Evolutionary conservation across 148 eudicot genomes (phyloP), one percentile per base, ranked within the genome.

Genomic region (Agrostemma githago): DNA sequence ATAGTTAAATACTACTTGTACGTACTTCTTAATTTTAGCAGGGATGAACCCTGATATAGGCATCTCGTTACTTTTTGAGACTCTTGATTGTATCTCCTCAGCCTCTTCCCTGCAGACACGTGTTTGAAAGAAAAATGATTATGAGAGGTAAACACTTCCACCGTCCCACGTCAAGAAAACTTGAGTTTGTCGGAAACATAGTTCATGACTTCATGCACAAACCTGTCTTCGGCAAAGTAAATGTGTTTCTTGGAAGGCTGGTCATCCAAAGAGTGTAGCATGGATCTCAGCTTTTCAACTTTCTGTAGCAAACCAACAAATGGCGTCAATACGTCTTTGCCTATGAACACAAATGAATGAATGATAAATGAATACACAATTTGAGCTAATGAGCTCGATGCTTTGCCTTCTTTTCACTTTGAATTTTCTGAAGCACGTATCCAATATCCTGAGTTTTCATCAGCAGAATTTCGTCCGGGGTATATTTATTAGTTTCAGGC

Each of bases 151-250:
- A 11, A 66, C 78, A 39, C 12, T 46, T 26, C 34, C 61, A 48
- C 60, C 57, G 1, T 39, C 53, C 38, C 12, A 68, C 44, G 21
- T 37, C 21, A 14, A 68, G 21, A 57, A 67, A 68, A 19, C 12
- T 11, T 4, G 39, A 69, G 14, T 59, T 59, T 53, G 59, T 44
- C 16, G 60, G n/a, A 11, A 26, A 38, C 9, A 43, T 72, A 17
- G 34, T 26, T 26, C 16, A 70, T 74, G 44, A 26, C 34, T 37
- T 61, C n/a, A 72, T 73, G 42, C 61, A 77, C 81, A 74, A 57
- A 93, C 98, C 95, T 89, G 86, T 91, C 91, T 77, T 91, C 97
- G 7, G 95, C 98, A 84, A 76, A 93, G 76, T 89, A 91, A 42
- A 91, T 76, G 71, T 89, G 98, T 74, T 74, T 81, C 74, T 65